Base-by-base conservation (phyloP, 495 filamentous ascomycete species). In the Aspergillus coremiiformis region DNA sequence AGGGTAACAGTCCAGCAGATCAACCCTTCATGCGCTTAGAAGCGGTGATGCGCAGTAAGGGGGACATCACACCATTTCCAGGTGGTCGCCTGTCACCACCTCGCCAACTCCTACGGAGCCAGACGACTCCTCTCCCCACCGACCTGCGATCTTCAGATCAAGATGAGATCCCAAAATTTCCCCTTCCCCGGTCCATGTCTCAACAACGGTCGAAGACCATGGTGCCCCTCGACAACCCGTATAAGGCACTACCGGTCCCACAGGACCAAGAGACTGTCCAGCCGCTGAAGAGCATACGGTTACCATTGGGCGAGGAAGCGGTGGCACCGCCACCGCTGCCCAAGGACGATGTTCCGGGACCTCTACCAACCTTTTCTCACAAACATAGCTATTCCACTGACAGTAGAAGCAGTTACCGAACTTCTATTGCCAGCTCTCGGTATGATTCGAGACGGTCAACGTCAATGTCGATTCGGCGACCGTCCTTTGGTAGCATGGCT, bases 121-220 rank as follows among this genome's bases (percentile, higher is more conserved):
- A 68, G 37, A 78, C 74, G 5, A 66, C 73, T 15, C 75, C 76
- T 9, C 51, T 75, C 43, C 69, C 71, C 21, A 47, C 59, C 24
- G 58, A 63, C 42, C 76, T 71, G 19, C 66, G 72, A 15, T 74
- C 74, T 0, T 66, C 74, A 2, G 67, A 70, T 45, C 84, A 86
- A 49, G 75, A 67, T 43, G 74, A 80, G 0, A 85, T 87, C 54
- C 81, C 85, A 8, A 74, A 64, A 51, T 86, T 84, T 64, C 83
- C 74, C 44, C 76, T 71, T 62, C 64, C 66, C 1, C 72, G 64
- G 17, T 68, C 72, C 26, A 67, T 74, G 57, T 63, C 65, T 6
- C 61, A 59, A 14, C 55, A 63, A 39, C 53, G 46, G 15, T 56
- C 66, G 1, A 53, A 58, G n/a, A 60, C 59, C 15, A 53, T 58